phyloP scores from a whole-genome alignment of 1,139 yeast species.

The Lodderomyces theae region DNA sequence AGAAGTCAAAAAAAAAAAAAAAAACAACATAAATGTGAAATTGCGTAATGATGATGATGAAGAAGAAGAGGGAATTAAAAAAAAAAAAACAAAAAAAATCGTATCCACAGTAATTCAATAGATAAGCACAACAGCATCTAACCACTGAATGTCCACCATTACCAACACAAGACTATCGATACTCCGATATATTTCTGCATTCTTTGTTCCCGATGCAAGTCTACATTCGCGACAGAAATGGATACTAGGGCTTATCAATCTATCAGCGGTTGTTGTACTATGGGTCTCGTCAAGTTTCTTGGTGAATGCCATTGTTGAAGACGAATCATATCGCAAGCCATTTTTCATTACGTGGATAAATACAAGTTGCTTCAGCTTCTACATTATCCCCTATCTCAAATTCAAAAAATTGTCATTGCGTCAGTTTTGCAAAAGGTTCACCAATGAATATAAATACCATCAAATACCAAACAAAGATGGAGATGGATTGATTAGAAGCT shows the following conservation, averaged over 20 bases:
- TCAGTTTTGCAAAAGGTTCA: constrained; percentile 24
- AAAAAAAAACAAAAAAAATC: constrained; percentile 4
- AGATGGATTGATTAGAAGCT: constrained; percentile 16
- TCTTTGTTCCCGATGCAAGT: constrained; percentile 16
- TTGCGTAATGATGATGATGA: neutral
- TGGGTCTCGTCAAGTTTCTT: constrained; percentile 90
- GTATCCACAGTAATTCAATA: neutral
- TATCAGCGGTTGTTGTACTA: constrained; percentile 70
- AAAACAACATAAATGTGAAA: too few relatives aligned
- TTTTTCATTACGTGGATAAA: constrained; percentile 88
- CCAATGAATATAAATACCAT: constrained; percentile 20
- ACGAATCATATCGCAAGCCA: constrained; percentile 78
- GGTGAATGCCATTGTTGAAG: constrained; percentile 69
- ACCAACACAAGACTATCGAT: constrained; percentile 11
- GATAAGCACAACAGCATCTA: neutral
- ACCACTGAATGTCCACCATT: constrained; percentile 2
- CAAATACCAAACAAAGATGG: constrained; percentile 13
- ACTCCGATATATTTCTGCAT: constrained; percentile 15
- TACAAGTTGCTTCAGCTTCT: constrained; percentile 79
- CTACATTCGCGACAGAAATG: constrained; percentile 44
- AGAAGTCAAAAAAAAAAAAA: constrained; percentile 3
- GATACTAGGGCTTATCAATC: constrained; percentile 72
- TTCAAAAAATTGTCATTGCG: constrained; percentile 19
- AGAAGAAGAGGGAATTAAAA: too few relatives aligned
- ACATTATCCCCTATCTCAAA: constrained; percentile 62